Base-by-base conservation (phyloP, 164 flowering plant genomes). In the Vitis vinifera region DNA sequence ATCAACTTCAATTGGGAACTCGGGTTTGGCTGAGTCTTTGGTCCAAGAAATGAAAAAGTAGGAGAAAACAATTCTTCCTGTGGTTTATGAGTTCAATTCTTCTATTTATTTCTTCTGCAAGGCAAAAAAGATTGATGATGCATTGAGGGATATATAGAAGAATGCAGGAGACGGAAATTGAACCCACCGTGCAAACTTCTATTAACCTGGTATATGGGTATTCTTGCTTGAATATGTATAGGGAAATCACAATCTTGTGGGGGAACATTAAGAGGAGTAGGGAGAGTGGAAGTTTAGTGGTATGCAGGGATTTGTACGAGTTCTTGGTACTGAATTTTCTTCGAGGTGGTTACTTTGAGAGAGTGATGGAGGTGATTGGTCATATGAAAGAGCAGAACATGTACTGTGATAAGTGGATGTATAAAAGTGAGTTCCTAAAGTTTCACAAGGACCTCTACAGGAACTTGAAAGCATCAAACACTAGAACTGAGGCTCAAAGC, bases 111-210 rank as follows among this genome's bases (percentile, higher is more conserved):
- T 85, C 75, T 94, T 92, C 73, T 86, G 87, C 79, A 88, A 83
- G 83, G 93, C 93, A 17, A 88, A 87, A 76, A 89, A 92, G 98
- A 81, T 91, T 44, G 95, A 81, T 53, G 97, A 94, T 81, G 94
- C 95, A 47, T 19, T 77, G 66, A 80, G 70, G 71, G 73, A 74
- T 86, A 55, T 92, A 87, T 72, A 74, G 80, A 59, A 85, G 72
- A 79, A 82, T 94, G 88, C 87, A 83, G 65, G 76, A 71, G 68
- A 70, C 75, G 77, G 78, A 73, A 68, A 75, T 91, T 62, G 84
- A 63, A 29, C 98, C 97, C 15, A 87, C 84, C 0, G 80, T 73
- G 31, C 85, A 84, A 62, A 92, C 92, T 58, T 94, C 80, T 69
- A 65, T 79, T 23, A 65, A 74, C 76, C 64, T 92, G 68, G 68